Conservation (phyloP, 805 yeast species). For the Clavispora fructus region DNA sequence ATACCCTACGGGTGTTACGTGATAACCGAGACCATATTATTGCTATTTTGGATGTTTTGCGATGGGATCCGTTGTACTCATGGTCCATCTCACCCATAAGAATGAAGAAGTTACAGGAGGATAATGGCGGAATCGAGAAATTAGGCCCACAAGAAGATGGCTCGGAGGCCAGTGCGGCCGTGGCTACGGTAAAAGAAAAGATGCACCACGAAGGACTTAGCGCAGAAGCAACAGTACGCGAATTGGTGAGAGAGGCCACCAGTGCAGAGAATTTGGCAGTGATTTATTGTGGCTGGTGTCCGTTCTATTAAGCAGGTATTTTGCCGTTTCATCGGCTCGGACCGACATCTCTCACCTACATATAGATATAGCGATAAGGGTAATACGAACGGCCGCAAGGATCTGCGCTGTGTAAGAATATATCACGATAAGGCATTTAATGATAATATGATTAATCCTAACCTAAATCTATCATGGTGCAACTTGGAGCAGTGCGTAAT, state of each 20-base stretch:
- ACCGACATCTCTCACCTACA: too few species aligned
- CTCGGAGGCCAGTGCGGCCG: conserved; percentile 76
- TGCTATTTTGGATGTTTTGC: conserved; percentile 77
- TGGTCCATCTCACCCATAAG: conserved; percentile 85
- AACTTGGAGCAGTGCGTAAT: too few species aligned
- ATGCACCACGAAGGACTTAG: conserved; percentile 62
- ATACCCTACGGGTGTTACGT: conserved; percentile 63
- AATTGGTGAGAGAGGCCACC: conserved; percentile 71
- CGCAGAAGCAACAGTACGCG: conserved; percentile 79
- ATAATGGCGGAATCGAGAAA: conserved; percentile 12
- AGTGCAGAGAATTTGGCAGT: conserved; percentile 62
- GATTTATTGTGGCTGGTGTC: conserved; percentile 82
- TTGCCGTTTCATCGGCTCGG: too few species aligned
- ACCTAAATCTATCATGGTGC: too few species aligned
- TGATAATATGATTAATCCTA: too few species aligned
- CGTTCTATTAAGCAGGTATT: conserved; percentile 44
- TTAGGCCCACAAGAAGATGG: conserved; percentile 36
- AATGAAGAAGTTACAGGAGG: conserved; percentile 49
- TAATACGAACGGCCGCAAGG: too few species aligned
- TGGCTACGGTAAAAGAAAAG: conserved; percentile 67
- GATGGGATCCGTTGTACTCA: conserved; percentile 88
- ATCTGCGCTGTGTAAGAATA: too few species aligned
- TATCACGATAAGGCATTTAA: too few species aligned
- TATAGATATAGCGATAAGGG: too few species aligned
- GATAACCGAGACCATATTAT: conserved; percentile 62